Conservation (phyloP, 2,329 filamentous ascomycete genomes). For the Epicoccum nigrum region DNA sequence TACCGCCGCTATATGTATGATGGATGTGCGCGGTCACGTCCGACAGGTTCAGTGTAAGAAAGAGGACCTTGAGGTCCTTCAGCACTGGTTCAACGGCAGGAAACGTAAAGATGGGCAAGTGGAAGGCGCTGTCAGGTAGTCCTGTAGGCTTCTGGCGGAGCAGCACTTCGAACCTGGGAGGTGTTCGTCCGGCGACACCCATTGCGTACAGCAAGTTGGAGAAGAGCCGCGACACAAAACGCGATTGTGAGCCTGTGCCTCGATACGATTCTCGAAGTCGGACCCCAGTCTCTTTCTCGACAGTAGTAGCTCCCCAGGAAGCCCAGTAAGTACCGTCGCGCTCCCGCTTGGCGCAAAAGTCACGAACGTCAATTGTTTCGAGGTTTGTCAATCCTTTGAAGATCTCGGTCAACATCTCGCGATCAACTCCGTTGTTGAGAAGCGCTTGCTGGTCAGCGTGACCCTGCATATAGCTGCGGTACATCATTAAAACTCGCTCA, state of each 20-base stretch:
- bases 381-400: conserved; percentile 62
- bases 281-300: conserved; percentile 45
- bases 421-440: conserved; percentile 54
- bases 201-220: conserved; percentile 29
- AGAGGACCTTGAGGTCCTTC: conserved; percentile 54
- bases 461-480: conserved; percentile 25
- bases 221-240: conserved; percentile 26
- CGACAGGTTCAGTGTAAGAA: conserved; percentile 44
- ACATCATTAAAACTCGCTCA: neutral
- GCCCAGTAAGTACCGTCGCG: conserved; percentile 61
- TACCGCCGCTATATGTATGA: conserved; percentile 25
- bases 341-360: conserved; percentile 61
- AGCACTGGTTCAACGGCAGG: conserved; percentile 52
- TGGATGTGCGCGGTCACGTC: neutral
- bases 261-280: conserved; percentile 19
- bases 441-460: conserved; percentile 35
- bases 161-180: conserved; percentile 58
- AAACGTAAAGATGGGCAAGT: conserved; percentile 51
- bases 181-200: conserved; percentile 41
- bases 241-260: conserved; percentile 7
- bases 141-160: conserved; percentile 43
- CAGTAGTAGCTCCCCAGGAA: conserved; percentile 60
- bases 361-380: conserved; percentile 63
- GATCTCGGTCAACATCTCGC: conserved; percentile 62
- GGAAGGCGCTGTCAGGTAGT: conserved; percentile 52